These are phyloP conservation scores for Suhomyces coccinellae DNA, from an alignment of 1,139 yeast genomes.

Conservation along the genomic window DNA sequence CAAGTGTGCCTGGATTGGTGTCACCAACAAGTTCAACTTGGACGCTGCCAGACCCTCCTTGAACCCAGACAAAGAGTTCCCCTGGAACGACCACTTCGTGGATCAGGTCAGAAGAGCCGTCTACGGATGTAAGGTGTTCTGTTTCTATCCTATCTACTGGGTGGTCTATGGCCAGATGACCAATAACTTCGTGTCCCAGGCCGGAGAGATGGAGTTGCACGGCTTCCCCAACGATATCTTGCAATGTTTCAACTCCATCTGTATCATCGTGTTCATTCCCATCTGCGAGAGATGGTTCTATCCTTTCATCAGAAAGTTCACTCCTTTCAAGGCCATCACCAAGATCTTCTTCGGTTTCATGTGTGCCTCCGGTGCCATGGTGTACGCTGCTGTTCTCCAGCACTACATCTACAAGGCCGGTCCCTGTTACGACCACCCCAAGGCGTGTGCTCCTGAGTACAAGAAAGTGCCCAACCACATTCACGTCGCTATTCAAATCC, in stretches of 20 bases:
- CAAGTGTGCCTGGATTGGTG: constrained; percentile 17
- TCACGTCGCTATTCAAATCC: constrained; percentile 23
- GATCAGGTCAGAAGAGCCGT: constrained; percentile 21
- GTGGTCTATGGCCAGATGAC: constrained; percentile 23
- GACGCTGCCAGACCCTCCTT: constrained; percentile 21
- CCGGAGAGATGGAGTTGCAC: constrained; percentile 25
- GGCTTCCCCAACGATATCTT: constrained; percentile 24
- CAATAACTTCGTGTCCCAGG: constrained; percentile 24
- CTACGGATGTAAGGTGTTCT: constrained; percentile 23
- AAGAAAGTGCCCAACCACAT: constrained; percentile 19
- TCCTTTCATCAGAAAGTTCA: constrained; percentile 23
- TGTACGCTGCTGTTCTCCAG: constrained; percentile 24
- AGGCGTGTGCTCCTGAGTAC: constrained; percentile 16
- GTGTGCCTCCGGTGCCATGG: constrained; percentile 22
- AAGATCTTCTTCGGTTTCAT: constrained; percentile 23
- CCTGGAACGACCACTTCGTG: constrained; percentile 22
- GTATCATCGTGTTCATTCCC: constrained; percentile 22
- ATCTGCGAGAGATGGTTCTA: constrained; percentile 20
- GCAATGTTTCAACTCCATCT: constrained; percentile 21
- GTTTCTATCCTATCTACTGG: constrained; percentile 24
- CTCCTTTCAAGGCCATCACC: constrained; percentile 25
- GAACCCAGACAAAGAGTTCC: constrained; percentile 16
- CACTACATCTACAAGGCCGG: constrained; percentile 22
- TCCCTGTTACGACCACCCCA: constrained; percentile 22
- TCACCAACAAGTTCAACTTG: constrained; percentile 20